A percentile compares a stretch with the other conserved stretches of the same genome.
These are phyloP conservation scores for Phytophthora uliginosa DNA, from an alignment of 352 stramenopile species.

Conservation along the genomic window DNA sequence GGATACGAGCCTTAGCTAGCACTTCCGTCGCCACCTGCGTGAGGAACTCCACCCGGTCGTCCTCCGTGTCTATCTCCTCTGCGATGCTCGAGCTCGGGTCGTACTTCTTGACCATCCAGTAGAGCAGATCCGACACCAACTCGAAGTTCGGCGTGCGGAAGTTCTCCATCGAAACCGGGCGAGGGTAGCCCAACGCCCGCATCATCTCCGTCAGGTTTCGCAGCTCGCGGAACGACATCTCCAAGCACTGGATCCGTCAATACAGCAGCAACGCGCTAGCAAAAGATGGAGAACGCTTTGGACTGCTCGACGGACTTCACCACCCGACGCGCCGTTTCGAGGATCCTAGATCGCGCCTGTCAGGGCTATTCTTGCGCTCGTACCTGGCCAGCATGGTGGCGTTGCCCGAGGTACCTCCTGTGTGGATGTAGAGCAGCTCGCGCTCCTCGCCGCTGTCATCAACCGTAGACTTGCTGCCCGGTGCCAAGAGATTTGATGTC, in stretches of 20 bases:
- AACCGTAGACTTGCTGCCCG: background rate
- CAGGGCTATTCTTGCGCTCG: background rate
- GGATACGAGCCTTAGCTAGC: slow-evolving; percentile 92
- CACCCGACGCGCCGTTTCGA: slow-evolving; percentile 38
- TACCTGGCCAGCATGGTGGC: slow-evolving; percentile 80
- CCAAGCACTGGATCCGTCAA: background rate
- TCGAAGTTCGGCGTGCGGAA: slow-evolving; percentile 98
- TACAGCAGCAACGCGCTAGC: background rate
- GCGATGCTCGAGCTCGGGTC: slow-evolving; percentile 87
- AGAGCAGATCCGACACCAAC: slow-evolving; percentile 96
- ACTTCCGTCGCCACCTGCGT: slow-evolving; percentile 88
- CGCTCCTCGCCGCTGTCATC: slow-evolving; percentile 14
- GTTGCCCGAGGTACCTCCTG: slow-evolving; percentile 81
- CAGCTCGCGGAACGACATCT: slow-evolving; percentile 90
- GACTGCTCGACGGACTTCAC: background rate
- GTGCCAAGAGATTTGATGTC: background rate
- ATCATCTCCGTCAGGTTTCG: slow-evolving; percentile 97
- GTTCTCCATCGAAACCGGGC: slow-evolving; percentile 93
- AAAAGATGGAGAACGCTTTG: background rate
- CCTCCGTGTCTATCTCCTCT: slow-evolving; percentile 96
- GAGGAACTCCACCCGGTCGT: slow-evolving; percentile 96
- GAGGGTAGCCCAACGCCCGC: slow-evolving; percentile 94
- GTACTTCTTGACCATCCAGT: slow-evolving; percentile 98
- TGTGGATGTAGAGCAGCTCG: slow-evolving; percentile 87
- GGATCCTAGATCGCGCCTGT: slow-evolving; percentile 12